A percentile compares a stretch with the other conserved stretches of the same genome.
These are phyloP conservation scores for Nicotiana undulata DNA, from an alignment of 257 asterid genomes.

Conservation along the genomic window DNA sequence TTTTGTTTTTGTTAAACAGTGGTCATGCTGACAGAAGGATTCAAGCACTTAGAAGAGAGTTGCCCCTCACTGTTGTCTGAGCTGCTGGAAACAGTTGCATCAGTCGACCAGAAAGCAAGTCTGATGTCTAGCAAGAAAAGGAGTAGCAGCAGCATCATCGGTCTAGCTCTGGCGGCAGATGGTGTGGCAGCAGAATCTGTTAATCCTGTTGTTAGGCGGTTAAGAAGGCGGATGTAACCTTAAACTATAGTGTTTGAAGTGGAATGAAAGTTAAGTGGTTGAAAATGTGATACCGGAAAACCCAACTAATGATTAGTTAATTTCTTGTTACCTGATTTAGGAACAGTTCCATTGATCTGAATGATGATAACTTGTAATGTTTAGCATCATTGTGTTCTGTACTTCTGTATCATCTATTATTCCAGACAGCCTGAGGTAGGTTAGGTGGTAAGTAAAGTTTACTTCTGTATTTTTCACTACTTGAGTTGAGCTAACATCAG, in stretches of 20 bases:
- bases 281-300: background rate
- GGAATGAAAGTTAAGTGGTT: background rate
- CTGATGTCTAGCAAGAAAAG: constrained; percentile 54
- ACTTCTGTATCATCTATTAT: background rate
- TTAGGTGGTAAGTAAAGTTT: background rate
- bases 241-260: background rate
- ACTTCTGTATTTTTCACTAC: no score
- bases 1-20: constrained; percentile 28
- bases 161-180: constrained; percentile 65
- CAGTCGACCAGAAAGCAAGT: constrained; percentile 57
- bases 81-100: constrained; percentile 84
- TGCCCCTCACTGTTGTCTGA: constrained; percentile 73
- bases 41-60: constrained; percentile 63
- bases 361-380: background rate
- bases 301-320: background rate
- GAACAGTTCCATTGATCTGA: background rate
- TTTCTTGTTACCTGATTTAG: background rate
- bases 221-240: constrained; percentile 55
- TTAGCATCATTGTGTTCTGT: background rate
- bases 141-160: constrained; percentile 83
- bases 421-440: background rate
- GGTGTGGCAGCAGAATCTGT: constrained; percentile 47
- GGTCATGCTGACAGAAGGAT: constrained; percentile 86
- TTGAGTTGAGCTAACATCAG: background rate
- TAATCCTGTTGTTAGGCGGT: constrained; percentile 49